Evolutionary conservation across 371 early-diverging fungal genomes (phyloP).

Genomic region (Neoconidiobolus thromboides): DNA sequence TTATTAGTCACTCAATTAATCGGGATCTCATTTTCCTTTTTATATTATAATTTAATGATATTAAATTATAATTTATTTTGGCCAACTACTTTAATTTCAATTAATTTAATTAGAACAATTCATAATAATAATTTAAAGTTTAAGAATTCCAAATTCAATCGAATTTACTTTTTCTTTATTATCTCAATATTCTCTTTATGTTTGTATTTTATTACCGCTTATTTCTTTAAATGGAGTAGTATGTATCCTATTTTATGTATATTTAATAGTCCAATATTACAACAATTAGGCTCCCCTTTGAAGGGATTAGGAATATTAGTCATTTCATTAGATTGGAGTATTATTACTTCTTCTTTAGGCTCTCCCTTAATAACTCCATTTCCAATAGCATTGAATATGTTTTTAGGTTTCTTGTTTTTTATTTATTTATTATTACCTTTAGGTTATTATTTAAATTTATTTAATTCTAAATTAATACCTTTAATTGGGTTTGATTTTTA

Average conservation of each 20-base stretch:
- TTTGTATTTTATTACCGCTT: conserved; percentile 61
- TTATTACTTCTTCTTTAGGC: conserved; percentile 15
- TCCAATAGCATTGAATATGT: conserved; percentile 14
- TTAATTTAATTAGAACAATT: conserved; percentile 52
- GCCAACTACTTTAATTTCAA: conserved; percentile 55
- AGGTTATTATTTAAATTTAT: conserved; percentile 37
- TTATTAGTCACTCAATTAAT: conserved; percentile 47
- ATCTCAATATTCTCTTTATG: conserved; percentile 3
- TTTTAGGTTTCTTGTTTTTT: conserved; percentile 35
- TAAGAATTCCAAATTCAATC: neutral
- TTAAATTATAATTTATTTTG: conserved; percentile 68
- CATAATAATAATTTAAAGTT: conserved; percentile 23
- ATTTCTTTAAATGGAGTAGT: conserved; percentile 42
- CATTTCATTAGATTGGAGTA: conserved; percentile 18
- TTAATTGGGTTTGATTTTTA: conserved; percentile 14
- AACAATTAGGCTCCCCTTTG: conserved; percentile 30
- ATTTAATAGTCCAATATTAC: conserved; percentile 30
- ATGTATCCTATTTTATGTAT: conserved; percentile 52
- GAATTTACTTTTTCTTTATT: neutral
- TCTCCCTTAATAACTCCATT: conserved; percentile 15
- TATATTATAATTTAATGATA: conserved; percentile 52
- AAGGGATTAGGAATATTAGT: conserved; percentile 15
- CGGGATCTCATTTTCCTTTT: conserved; percentile 71
- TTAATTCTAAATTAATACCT: conserved; percentile 9
- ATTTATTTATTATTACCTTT: conserved; percentile 44